Base-by-base conservation (phyloP, 306 rosid genomes). In the Prunus mume region DNA sequence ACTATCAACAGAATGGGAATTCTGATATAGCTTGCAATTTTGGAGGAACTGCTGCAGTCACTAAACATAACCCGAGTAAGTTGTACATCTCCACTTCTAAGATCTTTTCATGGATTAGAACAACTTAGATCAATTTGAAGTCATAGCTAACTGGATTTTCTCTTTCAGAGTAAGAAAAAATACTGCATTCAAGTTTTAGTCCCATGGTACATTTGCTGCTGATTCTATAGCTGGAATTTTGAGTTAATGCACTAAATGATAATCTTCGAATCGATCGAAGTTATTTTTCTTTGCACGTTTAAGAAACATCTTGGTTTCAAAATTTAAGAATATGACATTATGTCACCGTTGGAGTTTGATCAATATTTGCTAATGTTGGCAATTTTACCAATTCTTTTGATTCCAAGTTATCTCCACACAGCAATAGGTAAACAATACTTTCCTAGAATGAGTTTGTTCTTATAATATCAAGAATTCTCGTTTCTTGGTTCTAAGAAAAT, bases 11-110 rank as follows among this genome's bases (percentile, higher is more conserved):
- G 34, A 95, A 95, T 83, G 99, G 97, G 1, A 92, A 95, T 73
- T 95, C 99, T 77, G 97, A 92, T 85, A 77, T 95, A 68, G 97
- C 99, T 60, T 95, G 98, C 89, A 95, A 92, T 71, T 95, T 95
- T 50, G 99, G 99, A 55, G 99, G 99, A 64, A 85, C 96, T 74
- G 99, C 97, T 7, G 63, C 81, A 46, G 14, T 91, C 17, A 91
- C 93, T 11, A 92, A 86, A 69, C 5, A n/a, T 17, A 60, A 91
- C 63, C 99, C 99, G 56, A 76, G 85, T 82, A 67, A 82, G 69
- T 47, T 65, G 6, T 34, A 1, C 71, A 20, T 58, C 74, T 69
- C 61, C 12, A 22, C 28, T 20, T 38, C 20, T 38, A 22, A 13
- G 9, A 58, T 24, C 65, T 24, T 12, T 5, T 62, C n/a, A 17